A percentile compares a stretch with the other conserved stretches of the same genome.
phyloP scores from a whole-genome alignment of 495 filamentous ascomycete species.

The Neurospora cerealis region DNA sequence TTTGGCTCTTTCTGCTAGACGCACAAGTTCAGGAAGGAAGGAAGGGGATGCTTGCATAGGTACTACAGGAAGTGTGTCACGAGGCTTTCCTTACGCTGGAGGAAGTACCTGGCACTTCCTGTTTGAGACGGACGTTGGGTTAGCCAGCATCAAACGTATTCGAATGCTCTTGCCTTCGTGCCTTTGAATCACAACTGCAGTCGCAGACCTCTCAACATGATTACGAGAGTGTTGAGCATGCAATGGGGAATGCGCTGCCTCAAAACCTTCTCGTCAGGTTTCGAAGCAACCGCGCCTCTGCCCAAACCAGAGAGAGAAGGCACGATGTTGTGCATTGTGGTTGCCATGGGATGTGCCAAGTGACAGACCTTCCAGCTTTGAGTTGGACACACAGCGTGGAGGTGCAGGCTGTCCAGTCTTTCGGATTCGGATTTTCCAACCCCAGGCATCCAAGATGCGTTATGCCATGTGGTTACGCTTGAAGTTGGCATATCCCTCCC shows the following conservation, averaged over 20 bases:
- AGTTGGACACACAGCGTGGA: background rate
- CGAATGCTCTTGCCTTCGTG: background rate
- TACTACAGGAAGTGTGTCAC: background rate
- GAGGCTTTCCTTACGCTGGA: background rate
- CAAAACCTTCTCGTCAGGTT: background rate
- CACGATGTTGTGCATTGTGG: background rate
- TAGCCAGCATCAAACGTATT: background rate
- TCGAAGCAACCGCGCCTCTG: background rate
- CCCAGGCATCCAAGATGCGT: background rate
- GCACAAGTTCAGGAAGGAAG: background rate
- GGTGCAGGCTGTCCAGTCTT: background rate
- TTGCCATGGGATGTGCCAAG: background rate
- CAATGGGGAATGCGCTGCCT: background rate
- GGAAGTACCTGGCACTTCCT: background rate
- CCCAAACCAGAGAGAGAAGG: background rate
- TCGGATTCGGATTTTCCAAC: background rate
- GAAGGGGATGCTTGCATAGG: background rate
- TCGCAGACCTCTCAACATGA: background rate
- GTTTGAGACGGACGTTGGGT: background rate
- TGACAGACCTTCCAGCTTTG: background rate
- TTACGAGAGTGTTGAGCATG: background rate
- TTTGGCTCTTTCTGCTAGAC: background rate
- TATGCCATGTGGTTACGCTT: background rate
- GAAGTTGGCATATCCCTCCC: background rate
- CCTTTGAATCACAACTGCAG: background rate